Percentiles rank a stretch among this genome's conserved stretches.
Conservation (phyloP, 2,329 filamentous ascomycete genomes). For the Colletotrichum orchidophilum region DNA sequence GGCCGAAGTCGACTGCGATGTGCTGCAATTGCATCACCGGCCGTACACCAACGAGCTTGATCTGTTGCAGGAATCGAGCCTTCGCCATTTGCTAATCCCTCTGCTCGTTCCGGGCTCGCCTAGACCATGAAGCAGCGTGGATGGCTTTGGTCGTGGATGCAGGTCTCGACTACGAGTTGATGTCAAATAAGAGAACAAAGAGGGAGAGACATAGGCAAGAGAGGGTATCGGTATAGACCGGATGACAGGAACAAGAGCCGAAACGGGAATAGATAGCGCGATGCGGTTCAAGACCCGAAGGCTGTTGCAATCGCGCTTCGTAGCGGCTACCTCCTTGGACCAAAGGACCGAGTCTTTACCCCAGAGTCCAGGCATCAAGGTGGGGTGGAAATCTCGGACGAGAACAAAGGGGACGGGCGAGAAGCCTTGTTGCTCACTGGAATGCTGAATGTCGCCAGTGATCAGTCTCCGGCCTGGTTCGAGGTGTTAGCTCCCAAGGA, state of each 20-base stretch:
- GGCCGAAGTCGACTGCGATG: slow-evolving; percentile 1
- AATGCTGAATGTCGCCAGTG: neutral
- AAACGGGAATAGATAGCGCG: neutral
- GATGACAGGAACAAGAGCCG: slow-evolving; percentile 1
- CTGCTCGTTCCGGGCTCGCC: neutral
- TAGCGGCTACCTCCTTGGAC: slow-evolving; percentile 8
- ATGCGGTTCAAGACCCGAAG: neutral
- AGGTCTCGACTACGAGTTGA: slow-evolving; percentile 5
- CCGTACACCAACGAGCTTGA: neutral
- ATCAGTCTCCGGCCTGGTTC: neutral
- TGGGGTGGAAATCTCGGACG: neutral
- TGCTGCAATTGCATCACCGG: neutral
- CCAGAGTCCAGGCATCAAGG: neutral
- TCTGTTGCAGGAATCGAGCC: neutral
- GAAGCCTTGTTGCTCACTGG: neutral
- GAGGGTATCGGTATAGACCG: neutral
- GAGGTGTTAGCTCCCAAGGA: neutral
- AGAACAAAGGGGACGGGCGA: slow-evolving; percentile 21
- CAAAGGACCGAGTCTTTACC: neutral
- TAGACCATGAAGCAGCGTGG: neutral
- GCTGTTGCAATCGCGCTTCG: neutral
- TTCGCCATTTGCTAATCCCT: neutral
- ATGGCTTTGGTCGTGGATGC: neutral
- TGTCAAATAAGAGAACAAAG: slow-evolving; percentile 20
- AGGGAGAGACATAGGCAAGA: neutral